Percentiles rank a stretch among this genome's conserved stretches.
These are phyloP conservation scores for Melaleuca quinquenervia DNA, from an alignment of 345 rosid species.

Conservation along the genomic window DNA sequence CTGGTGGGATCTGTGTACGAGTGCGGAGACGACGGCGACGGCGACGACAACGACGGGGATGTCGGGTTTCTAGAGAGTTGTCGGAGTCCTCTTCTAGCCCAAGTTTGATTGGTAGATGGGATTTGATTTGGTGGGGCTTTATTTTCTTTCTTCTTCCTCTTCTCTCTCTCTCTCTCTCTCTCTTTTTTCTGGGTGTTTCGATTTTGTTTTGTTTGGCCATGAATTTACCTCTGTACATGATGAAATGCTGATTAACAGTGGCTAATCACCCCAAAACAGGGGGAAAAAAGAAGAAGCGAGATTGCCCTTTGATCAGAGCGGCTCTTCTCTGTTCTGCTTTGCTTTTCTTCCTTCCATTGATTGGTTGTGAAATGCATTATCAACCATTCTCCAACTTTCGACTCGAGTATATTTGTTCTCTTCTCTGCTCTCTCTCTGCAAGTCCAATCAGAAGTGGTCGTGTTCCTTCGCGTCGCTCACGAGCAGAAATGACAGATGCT, in stretches of 20 bases:
- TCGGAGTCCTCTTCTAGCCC: slow-evolving; percentile 29
- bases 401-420: not conserved
- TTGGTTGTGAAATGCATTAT: not conserved
- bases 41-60: not conserved
- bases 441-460: not conserved
- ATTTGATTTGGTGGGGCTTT: not conserved
- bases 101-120: slow-evolving; percentile 3
- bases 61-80: slow-evolving; percentile 2
- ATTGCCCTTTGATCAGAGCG: not conserved
- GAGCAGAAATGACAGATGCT: not conserved
- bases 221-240: not conserved
- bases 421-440: not conserved
- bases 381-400: not conserved
- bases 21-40: slow-evolving; percentile 24
- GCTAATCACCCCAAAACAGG: not conserved
- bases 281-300: not conserved
- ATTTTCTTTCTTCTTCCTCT: not conserved
- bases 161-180: not conserved
- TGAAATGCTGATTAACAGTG: not conserved
- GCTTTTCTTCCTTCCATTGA: not conserved
- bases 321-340: not conserved
- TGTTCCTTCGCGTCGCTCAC: not conserved
- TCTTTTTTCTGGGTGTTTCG: not conserved
- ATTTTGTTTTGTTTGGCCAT: not conserved
- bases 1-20: slow-evolving; percentile 41